Conservation (phyloP, 331 rosid species). For the Quercus tomentella region DNA sequence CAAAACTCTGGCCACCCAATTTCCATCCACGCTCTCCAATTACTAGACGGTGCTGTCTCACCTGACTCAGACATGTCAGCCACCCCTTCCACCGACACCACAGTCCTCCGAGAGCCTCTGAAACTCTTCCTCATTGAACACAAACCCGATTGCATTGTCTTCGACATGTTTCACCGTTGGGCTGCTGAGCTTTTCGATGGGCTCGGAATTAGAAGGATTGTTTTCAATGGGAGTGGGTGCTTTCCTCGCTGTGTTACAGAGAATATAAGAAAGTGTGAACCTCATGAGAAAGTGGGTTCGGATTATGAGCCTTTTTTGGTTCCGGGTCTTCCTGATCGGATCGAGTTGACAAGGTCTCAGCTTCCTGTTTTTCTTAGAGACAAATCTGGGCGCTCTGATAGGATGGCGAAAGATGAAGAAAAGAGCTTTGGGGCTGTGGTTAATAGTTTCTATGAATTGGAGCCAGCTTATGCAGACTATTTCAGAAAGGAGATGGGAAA, state of each 20-base stretch:
- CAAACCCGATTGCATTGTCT: constrained; percentile 43
- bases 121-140: constrained; percentile 20
- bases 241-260: constrained; percentile 43
- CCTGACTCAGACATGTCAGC: constrained; percentile 38
- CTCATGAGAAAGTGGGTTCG: constrained; percentile 26
- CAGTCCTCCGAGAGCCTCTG: constrained; percentile 42
- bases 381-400: not conserved
- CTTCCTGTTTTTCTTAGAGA: constrained; percentile 17
- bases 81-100: constrained; percentile 30
- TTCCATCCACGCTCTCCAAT: constrained; percentile 19
- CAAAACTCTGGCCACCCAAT: constrained; percentile 29
- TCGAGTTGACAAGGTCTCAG: constrained; percentile 36
- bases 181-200: constrained; percentile 23
- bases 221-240: constrained; percentile 49
- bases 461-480: constrained; percentile 39
- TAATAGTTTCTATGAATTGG: constrained; percentile 47
- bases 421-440: constrained; percentile 31
- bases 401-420: constrained; percentile 5
- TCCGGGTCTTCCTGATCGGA: constrained; percentile 37
- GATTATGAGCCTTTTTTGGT: constrained; percentile 42
- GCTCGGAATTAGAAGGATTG: constrained; percentile 29
- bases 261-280: constrained; percentile 5
- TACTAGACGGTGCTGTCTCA: constrained; percentile 16
- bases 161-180: constrained; percentile 58
- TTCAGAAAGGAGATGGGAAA: constrained; percentile 22